Percentiles rank a stretch among this genome's conserved stretches.
These are phyloP conservation scores for Pseudisothecium myosuroides DNA, from an alignment of 225 moss, liverwort and hornwort species.

Conservation along the genomic window DNA sequence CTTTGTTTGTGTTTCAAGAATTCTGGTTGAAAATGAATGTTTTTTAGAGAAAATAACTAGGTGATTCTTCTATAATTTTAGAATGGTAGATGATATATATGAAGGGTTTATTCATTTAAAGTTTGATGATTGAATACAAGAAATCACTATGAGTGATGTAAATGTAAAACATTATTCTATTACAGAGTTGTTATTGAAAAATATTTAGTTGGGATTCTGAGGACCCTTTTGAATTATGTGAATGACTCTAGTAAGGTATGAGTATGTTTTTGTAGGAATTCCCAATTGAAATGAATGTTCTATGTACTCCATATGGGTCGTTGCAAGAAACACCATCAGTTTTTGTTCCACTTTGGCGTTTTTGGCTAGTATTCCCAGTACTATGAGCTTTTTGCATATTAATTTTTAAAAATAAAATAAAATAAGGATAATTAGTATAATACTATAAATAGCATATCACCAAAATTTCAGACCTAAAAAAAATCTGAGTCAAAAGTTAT, in stretches of 20 bases:
- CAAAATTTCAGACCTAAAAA: no score
- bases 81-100: not conserved
- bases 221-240: not conserved
- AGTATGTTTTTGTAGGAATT: not conserved
- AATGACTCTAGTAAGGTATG: not conserved
- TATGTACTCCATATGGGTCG: no score
- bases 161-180: not conserved
- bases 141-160: no score
- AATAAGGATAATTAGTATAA: no score
- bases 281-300: not conserved
- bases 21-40: not conserved
- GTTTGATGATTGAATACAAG: not conserved
- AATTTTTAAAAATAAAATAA: no score
- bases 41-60: not conserved
- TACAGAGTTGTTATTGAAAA: not conserved
- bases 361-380: no score
- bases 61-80: not conserved
- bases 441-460: no score
- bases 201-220: not conserved
- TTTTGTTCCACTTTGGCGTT: no score
- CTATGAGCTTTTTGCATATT: no score
- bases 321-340: no score
- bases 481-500: no score
- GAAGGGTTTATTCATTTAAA: not conserved
- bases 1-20: fast-evolving